Percentiles rank a stretch among this genome's conserved stretches.
Conservation (phyloP, 129 eudicot genomes). For the Helianthus tuberosus region DNA sequence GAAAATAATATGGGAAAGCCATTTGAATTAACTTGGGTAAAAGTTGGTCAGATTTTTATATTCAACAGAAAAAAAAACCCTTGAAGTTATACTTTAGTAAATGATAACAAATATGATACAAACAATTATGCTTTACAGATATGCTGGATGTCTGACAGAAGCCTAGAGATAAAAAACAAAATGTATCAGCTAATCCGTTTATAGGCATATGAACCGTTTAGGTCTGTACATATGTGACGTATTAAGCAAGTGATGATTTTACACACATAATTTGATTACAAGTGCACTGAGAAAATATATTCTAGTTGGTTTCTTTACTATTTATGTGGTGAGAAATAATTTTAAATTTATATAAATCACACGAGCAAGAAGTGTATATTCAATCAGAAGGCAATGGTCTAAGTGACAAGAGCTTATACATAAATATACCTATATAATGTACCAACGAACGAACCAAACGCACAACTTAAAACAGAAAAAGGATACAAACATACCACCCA, state of each 20-base stretch:
- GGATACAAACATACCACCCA: constrained; percentile 61
- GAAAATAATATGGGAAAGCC: neutral
- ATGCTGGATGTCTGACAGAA: neutral
- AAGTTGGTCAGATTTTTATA: neutral
- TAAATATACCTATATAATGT: neutral
- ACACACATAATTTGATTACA: neutral
- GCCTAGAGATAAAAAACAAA: constrained; percentile 4
- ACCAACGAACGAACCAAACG: neutral
- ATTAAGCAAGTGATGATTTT: neutral
- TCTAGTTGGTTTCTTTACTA: constrained; percentile 8
- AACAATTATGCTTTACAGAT: neutral
- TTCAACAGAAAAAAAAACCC: neutral
- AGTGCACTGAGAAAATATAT: neutral
- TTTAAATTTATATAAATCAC: neutral
- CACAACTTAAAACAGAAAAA: neutral
- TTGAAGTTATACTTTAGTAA: constrained; percentile 1
- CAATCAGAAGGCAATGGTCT: constrained; percentile 3
- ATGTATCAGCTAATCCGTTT: neutral
- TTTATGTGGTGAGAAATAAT: neutral
- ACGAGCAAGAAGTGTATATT: neutral
- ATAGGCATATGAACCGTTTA: neutral
- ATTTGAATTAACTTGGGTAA: neutral
- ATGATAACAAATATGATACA: neutral
- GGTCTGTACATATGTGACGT: neutral
- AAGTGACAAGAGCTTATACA: constrained; percentile 1